Conservation (phyloP, 352 stramenopile genomes). For the Pythium phragmitis region DNA sequence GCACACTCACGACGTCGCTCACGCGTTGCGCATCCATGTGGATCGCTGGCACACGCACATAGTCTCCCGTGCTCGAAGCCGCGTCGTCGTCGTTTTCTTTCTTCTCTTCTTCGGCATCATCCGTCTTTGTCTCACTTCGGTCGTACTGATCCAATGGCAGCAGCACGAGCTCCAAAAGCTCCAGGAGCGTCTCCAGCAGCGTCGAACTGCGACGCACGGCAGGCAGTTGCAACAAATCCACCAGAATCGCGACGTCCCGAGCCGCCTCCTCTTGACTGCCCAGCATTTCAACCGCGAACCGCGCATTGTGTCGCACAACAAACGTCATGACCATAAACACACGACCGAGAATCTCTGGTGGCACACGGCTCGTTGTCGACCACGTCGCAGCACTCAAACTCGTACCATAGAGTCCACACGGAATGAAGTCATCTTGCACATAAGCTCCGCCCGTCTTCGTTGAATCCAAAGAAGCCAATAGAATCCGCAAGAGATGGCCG, state of each 20-base stretch:
- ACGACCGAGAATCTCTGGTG: conserved; percentile 86
- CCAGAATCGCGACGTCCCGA: conserved; percentile 60
- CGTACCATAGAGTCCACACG: conserved; percentile 54
- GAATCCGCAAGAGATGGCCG: conserved; percentile 56
- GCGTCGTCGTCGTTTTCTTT: conserved; percentile 40
- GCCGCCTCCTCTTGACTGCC: neutral
- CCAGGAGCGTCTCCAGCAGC: conserved; percentile 92
- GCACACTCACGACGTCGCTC: conserved; percentile 58
- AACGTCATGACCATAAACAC: conserved; percentile 86
- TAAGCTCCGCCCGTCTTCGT: neutral
- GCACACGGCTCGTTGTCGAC: conserved; percentile 37
- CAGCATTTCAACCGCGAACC: conserved; percentile 90
- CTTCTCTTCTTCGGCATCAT: conserved; percentile 43
- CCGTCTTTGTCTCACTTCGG: conserved; percentile 27
- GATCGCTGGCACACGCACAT: conserved; percentile 65
- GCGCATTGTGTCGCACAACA: conserved; percentile 90
- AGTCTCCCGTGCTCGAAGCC: conserved; percentile 34
- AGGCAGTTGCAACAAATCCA: conserved; percentile 88
- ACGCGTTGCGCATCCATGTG: conserved; percentile 55
- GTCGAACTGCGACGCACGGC: conserved; percentile 87
- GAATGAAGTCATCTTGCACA: conserved; percentile 53
- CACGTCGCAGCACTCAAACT: conserved; percentile 13
- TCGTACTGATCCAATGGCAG: conserved; percentile 82
- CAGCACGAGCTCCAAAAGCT: conserved; percentile 89
- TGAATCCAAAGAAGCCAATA: conserved; percentile 26